phyloP scores from a whole-genome alignment of 768 basidiomycete genomes.

The Sporobolomyces phaffii region DNA sequence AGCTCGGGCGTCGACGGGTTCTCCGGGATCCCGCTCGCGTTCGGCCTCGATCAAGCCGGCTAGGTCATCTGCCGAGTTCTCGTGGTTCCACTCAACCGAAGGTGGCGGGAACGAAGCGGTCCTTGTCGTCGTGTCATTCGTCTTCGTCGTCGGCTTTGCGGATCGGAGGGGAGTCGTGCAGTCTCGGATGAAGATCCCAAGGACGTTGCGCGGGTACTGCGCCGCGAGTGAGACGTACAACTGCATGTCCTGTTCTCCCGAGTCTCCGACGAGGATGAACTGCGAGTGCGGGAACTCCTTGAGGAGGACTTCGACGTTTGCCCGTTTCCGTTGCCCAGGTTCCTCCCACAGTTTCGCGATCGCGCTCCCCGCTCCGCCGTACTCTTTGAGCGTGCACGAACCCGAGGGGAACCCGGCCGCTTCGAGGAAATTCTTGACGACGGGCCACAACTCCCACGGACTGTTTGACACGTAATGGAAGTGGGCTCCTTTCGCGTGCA shows the following conservation, averaged over 20 bases:
- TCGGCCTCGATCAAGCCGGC: conserved; percentile 18
- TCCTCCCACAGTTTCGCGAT: conserved; percentile 78
- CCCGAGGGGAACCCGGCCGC: conserved; percentile 65
- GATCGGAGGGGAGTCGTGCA: conserved; percentile 49
- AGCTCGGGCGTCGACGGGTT: background rate
- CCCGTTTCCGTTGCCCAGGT: conserved; percentile 68
- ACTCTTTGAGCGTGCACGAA: conserved; percentile 56
- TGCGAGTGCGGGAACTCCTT: conserved; percentile 14
- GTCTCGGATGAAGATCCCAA: conserved; percentile 78
- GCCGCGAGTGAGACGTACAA: conserved; percentile 71
- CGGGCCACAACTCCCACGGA: conserved; percentile 68
- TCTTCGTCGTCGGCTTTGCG: background rate
- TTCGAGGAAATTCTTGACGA: conserved; percentile 68
- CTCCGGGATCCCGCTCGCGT: background rate
- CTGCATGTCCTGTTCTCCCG: conserved; percentile 91
- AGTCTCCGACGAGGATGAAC: conserved; percentile 84
- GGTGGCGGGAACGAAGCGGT: background rate
- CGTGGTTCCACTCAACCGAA: conserved; percentile 9
- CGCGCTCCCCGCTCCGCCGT: conserved; percentile 67
- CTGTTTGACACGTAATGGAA: conserved; percentile 92
- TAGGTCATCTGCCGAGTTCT: conserved; percentile 4
- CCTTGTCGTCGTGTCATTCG: background rate
- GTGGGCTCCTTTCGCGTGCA: conserved; percentile 55
- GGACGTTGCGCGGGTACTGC: conserved; percentile 60
- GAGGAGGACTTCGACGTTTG: conserved; percentile 58